phyloP scores from a whole-genome alignment of 2,329 filamentous ascomycete genomes.

The Phyllosticta ampelicida region DNA sequence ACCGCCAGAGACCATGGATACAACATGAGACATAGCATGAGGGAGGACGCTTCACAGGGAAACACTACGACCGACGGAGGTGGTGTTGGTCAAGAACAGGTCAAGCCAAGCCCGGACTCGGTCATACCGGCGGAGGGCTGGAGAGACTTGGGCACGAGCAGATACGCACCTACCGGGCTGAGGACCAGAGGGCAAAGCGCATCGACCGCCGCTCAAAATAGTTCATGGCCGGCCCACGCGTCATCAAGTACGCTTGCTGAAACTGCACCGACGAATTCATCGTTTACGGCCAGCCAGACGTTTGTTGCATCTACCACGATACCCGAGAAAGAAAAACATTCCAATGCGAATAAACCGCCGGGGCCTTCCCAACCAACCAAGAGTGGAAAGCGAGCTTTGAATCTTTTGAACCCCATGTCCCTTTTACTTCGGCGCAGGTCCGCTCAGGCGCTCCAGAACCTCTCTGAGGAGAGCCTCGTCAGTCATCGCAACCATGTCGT shows the following conservation, averaged over 20 bases:
- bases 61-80: slow-evolving; percentile 5
- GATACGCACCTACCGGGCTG: slow-evolving; percentile 21
- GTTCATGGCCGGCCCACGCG: background rate
- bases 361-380: slow-evolving; percentile 18
- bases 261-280: slow-evolving; percentile 2
- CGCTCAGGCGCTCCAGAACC: slow-evolving; percentile 36
- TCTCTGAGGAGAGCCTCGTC: slow-evolving; percentile 41
- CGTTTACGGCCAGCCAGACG: slow-evolving; percentile 6
- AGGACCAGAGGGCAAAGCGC: slow-evolving; percentile 20
- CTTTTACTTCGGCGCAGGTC: slow-evolving; percentile 48
- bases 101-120: slow-evolving; percentile 9
- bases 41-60: slow-evolving; percentile 6
- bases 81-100: slow-evolving; percentile 12
- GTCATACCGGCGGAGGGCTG: background rate
- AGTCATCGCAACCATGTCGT: slow-evolving; percentile 37
- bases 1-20: background rate
- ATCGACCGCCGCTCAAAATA: slow-evolving; percentile 14
- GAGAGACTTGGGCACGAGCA: slow-evolving; percentile 12
- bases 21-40: background rate
- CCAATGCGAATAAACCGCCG: slow-evolving; percentile 15
- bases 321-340: slow-evolving; percentile 20
- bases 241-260: slow-evolving; percentile 11
- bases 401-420: slow-evolving; percentile 51
- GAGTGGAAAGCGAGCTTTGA: slow-evolving; percentile 40
- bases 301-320: slow-evolving; percentile 15